These are phyloP conservation scores for Apiospora koreana DNA, from an alignment of 2,329 filamentous ascomycete species.

Conservation along the genomic window DNA sequence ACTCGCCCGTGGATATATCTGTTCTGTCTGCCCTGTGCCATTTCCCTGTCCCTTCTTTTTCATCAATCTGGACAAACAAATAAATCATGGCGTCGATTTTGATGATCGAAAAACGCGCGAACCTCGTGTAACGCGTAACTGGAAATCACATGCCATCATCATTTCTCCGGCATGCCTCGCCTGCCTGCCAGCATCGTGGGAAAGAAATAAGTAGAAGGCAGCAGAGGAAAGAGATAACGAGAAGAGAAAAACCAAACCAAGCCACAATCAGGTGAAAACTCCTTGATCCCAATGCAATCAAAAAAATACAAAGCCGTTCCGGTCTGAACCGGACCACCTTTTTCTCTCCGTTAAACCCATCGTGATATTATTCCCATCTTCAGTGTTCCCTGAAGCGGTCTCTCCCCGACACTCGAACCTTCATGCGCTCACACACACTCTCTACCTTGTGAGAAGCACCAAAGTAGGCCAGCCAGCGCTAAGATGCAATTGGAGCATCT, in stretches of 20 bases:
- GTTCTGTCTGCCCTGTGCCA: neutral
- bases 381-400: neutral
- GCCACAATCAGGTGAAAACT: slow-evolving; percentile 13
- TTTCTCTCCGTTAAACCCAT: neutral
- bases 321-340: slow-evolving; percentile 15
- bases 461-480: neutral
- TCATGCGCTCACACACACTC: neutral
- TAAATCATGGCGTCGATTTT: neutral
- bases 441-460: neutral
- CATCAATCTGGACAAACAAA: neutral
- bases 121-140: neutral
- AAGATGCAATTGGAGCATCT: neutral
- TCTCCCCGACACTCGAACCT: neutral
- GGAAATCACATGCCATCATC: neutral
- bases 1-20: neutral
- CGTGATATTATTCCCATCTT: neutral
- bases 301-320: slow-evolving; percentile 24
- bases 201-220: neutral
- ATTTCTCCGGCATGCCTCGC: neutral
- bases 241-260: slow-evolving; percentile 14
- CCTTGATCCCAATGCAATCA: slow-evolving; percentile 22
- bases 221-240: neutral
- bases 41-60: neutral
- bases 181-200: neutral
- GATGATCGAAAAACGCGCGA: neutral